Conservation (phyloP, 106 monocot genomes). For the Allium sativum region DNA sequence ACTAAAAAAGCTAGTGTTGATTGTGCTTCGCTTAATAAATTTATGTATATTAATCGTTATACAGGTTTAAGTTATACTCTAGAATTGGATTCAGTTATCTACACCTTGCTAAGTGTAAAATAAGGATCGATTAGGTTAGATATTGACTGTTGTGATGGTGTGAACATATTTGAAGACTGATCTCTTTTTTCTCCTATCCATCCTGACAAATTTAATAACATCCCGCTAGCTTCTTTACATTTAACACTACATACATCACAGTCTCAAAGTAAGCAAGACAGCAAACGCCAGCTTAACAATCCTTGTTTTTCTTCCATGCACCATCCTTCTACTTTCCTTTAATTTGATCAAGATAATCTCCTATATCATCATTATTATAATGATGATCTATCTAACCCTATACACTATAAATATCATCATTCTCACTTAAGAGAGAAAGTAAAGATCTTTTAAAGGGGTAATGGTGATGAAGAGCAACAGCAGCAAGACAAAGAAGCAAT, state of each 20-base stretch:
- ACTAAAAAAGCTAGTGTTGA: too few species aligned
- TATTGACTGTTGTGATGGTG: too few species aligned
- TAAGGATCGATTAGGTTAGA: too few species aligned
- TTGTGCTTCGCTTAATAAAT: too few species aligned
- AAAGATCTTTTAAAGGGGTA: background rate
- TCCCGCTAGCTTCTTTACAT: too few species aligned
- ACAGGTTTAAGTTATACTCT: too few species aligned
- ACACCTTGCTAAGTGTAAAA: too few species aligned
- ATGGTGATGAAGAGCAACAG: conserved; percentile 9
- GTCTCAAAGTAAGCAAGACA: conserved; percentile 1
- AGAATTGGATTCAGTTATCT: too few species aligned
- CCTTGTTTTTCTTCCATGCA: background rate
- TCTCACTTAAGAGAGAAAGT: background rate
- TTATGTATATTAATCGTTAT: too few species aligned
- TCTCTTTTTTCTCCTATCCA: too few species aligned
- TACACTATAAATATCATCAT: background rate
- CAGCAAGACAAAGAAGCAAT: conserved; percentile 9
- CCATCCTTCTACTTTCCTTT: background rate
- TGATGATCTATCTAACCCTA: background rate
- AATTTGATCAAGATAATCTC: background rate
- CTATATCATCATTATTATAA: background rate
- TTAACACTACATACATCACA: background rate
- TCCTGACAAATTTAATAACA: too few species aligned
- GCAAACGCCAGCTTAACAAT: background rate
- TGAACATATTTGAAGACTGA: too few species aligned